phyloP scores from a whole-genome alignment of 139 green algal genomes.

The Picochlorum sp. region DNA sequence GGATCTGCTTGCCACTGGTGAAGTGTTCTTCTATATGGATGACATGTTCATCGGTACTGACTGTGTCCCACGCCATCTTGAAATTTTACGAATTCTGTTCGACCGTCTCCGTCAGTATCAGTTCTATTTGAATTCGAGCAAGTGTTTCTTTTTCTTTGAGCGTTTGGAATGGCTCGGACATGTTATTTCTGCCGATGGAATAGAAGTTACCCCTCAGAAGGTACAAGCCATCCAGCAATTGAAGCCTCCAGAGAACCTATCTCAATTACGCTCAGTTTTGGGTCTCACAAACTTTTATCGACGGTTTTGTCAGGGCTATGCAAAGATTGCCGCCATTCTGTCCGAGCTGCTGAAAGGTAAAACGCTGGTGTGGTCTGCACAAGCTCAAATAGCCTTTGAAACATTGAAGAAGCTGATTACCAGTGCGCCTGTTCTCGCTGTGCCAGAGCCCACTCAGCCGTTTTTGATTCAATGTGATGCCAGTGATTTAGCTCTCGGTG shows the following conservation, averaged over 20 bases:
- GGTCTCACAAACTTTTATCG: slow-evolving; percentile 45
- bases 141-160: slow-evolving; percentile 12
- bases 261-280: slow-evolving; percentile 37
- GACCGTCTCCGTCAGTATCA: slow-evolving; percentile 7
- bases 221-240: slow-evolving; percentile 29
- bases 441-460: not conserved
- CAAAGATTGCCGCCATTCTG: slow-evolving; percentile 28
- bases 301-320: slow-evolving; percentile 30
- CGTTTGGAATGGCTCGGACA: slow-evolving; percentile 6
- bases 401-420: not conserved
- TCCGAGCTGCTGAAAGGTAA: slow-evolving; percentile 20
- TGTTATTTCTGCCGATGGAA: slow-evolving; percentile 9
- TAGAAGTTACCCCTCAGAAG: slow-evolving; percentile 32
- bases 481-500: not conserved
- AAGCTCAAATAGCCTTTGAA: slow-evolving; percentile 19
- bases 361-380: slow-evolving; percentile 12
- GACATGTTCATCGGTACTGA: slow-evolving; percentile 50
- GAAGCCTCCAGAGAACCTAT: slow-evolving; percentile 2
- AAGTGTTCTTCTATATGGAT: slow-evolving; percentile 44
- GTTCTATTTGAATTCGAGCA: slow-evolving; percentile 19
- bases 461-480: not conserved
- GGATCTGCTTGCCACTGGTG: slow-evolving; percentile 6
- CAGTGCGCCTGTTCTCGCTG: too few species aligned
- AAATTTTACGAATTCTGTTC: slow-evolving; percentile 32
- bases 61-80: slow-evolving; percentile 24